Evolutionary conservation across 345 rosid genomes (phyloP).

Genomic region (Aquilaria yunnanensis): DNA sequence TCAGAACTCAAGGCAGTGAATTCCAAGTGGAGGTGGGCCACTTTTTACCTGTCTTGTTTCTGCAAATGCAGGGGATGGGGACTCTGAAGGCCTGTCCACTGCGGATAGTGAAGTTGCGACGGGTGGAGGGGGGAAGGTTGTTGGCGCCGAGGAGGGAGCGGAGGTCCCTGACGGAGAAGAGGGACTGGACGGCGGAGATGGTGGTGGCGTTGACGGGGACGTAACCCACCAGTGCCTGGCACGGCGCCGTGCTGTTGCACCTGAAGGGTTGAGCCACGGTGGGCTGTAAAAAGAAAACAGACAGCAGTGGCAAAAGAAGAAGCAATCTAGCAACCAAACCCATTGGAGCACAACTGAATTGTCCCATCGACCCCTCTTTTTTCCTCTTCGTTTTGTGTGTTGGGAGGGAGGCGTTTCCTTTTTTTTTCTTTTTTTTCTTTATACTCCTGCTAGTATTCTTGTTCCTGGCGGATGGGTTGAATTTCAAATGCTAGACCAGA

Average conservation of each 20-base stretch:
- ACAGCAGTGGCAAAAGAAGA: slow-evolving; percentile 2
- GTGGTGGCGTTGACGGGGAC: slow-evolving; percentile 41
- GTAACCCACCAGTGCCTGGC: slow-evolving; percentile 51
- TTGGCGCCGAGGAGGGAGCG: slow-evolving; percentile 52
- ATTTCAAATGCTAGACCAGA: no score
- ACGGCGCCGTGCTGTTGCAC: slow-evolving; percentile 28
- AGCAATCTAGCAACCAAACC: not conserved
- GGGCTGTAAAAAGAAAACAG: not conserved
- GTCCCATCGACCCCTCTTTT: no score
- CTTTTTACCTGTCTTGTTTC: slow-evolving; percentile 36
- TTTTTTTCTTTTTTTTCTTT: no score
- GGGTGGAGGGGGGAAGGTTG: slow-evolving; percentile 34
- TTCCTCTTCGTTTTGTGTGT: no score
- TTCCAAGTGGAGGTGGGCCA: not conserved
- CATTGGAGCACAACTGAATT: not conserved
- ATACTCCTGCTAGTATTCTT: no score
- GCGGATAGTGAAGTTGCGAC: slow-evolving; percentile 7
- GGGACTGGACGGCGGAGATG: slow-evolving; percentile 30
- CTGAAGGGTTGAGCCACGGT: slow-evolving; percentile 26
- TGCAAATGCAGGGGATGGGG: slow-evolving; percentile 63
- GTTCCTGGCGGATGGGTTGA: no score
- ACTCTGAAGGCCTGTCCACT: slow-evolving; percentile 25
- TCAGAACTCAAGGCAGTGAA: no score
- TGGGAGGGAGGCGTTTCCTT: no score
- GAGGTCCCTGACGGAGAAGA: slow-evolving; percentile 39